phyloP scores from a whole-genome alignment of 805 yeast species.

The Ogataea ganodermae region DNA sequence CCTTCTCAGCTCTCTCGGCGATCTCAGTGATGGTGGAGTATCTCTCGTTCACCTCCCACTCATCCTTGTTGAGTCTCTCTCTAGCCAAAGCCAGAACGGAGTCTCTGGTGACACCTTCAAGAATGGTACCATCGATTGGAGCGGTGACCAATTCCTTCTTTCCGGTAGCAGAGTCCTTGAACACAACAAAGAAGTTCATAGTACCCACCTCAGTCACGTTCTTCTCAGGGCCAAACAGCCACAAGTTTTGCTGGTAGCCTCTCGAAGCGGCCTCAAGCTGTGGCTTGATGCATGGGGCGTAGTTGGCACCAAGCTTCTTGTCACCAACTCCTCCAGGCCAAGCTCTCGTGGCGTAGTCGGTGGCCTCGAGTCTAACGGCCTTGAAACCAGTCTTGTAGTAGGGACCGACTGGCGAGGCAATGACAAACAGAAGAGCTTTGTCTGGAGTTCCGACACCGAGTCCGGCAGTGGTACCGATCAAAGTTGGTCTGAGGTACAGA shows the following conservation, averaged over 20 bases:
- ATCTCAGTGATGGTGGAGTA: slow-evolving; percentile 81
- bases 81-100: slow-evolving; percentile 78
- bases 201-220: slow-evolving; percentile 96
- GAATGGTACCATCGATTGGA: slow-evolving; percentile 94
- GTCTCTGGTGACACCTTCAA: slow-evolving; percentile 96
- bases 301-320: slow-evolving; percentile 95
- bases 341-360: slow-evolving; percentile 94
- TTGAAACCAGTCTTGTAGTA: slow-evolving; percentile 94
- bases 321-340: slow-evolving; percentile 99
- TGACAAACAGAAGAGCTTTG: slow-evolving; percentile 79
- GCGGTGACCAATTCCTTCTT: slow-evolving; percentile 92
- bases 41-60: slow-evolving; percentile 87
- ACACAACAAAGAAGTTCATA: slow-evolving; percentile 91
- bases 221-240: slow-evolving; percentile 91
- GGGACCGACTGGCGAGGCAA: slow-evolving; percentile 96
- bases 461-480: slow-evolving; percentile 89
- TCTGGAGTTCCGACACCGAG: slow-evolving; percentile 86
- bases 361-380: slow-evolving; percentile 92
- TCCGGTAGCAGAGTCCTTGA: slow-evolving; percentile 72
- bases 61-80: slow-evolving; percentile 68
- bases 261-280: slow-evolving; percentile 86
- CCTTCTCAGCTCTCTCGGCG: slow-evolving; percentile 70
- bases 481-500: slow-evolving; percentile 88
- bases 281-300: slow-evolving; percentile 93
- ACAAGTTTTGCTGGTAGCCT: slow-evolving; percentile 94